A percentile compares a stretch with the other conserved stretches of the same genome.
These are phyloP conservation scores for Kappamyces sp. DNA, from an alignment of 192 early-diverging fungal species.

Conservation along the genomic window DNA sequence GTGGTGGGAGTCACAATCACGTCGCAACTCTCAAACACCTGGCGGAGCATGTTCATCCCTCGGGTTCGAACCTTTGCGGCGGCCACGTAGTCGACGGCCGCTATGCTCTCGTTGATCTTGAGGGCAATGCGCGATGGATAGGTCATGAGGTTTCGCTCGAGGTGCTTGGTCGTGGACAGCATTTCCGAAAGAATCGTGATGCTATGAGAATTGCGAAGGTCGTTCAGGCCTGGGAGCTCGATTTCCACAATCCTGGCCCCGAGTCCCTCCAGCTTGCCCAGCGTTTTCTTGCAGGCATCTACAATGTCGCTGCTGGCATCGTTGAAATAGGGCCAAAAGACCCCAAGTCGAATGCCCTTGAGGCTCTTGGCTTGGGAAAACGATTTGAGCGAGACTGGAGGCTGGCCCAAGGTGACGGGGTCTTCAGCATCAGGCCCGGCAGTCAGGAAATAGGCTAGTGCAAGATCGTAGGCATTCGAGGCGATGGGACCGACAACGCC, in stretches of 20 bases:
- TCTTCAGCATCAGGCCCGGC: slow-evolving; percentile 57
- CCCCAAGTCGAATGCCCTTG: slow-evolving; percentile 50
- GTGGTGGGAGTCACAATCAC: slow-evolving; percentile 59
- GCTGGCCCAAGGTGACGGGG: slow-evolving; percentile 39
- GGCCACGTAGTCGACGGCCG: slow-evolving; percentile 42
- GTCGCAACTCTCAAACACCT: slow-evolving; percentile 51
- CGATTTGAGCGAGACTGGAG: slow-evolving; percentile 35
- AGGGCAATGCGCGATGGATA: slow-evolving; percentile 40
- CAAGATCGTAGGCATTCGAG: slow-evolving; percentile 60
- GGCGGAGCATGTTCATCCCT: slow-evolving; percentile 44
- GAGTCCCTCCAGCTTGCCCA: slow-evolving; percentile 33
- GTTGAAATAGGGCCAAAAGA: slow-evolving; percentile 43
- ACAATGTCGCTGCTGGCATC: slow-evolving; percentile 23
- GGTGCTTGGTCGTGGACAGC: slow-evolving; percentile 14
- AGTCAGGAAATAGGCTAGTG: slow-evolving; percentile 57
- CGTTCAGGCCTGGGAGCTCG: slow-evolving; percentile 52
- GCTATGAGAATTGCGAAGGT: slow-evolving; percentile 50
- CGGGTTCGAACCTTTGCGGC: slow-evolving; percentile 48
- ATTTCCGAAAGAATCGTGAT: slow-evolving; percentile 64
- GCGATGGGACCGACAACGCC: slow-evolving; percentile 64
- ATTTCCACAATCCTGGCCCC: slow-evolving; percentile 63
- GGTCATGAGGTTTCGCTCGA: slow-evolving; percentile 29
- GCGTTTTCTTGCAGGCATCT: slow-evolving; percentile 30
- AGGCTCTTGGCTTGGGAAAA: slow-evolving; percentile 25
- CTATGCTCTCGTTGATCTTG: slow-evolving; percentile 25